These are phyloP conservation scores for Sonneratia caseolaris DNA, from an alignment of 345 rosid species.

Conservation along the genomic window DNA sequence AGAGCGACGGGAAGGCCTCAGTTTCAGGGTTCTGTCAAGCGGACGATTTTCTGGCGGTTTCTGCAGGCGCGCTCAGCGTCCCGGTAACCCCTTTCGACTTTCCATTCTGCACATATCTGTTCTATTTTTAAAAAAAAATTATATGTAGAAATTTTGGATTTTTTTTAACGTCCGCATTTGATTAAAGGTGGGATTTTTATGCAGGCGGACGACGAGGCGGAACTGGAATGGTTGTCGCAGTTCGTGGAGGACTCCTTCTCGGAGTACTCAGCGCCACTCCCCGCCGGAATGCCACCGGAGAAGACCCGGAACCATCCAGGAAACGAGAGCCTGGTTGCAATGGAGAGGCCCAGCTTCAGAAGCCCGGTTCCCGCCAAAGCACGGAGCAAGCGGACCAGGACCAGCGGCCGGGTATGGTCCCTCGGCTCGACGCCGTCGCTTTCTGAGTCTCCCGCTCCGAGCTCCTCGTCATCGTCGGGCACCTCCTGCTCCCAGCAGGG, in stretches of 20 bases:
- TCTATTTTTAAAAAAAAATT: background rate
- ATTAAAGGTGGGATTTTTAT: conserved; percentile 16
- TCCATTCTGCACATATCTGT: background rate
- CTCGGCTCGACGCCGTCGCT: conserved; percentile 40
- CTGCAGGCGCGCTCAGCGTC: conserved; percentile 44
- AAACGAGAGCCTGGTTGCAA: conserved; percentile 15
- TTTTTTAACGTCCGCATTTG: background rate
- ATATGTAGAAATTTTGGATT: background rate
- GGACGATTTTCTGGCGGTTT: conserved; percentile 34
- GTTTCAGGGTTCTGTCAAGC: background rate
- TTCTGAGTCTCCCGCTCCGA: conserved; percentile 33
- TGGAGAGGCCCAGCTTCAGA: conserved; percentile 24
- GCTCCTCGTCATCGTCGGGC: conserved; percentile 30
- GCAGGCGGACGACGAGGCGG: conserved; percentile 61
- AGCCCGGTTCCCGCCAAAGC: conserved; percentile 64
- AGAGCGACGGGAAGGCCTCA: conserved; percentile 13
- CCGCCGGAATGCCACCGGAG: conserved; percentile 20
- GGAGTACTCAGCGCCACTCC: conserved; percentile 39
- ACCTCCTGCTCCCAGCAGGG: conserved; percentile 25
- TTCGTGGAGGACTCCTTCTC: conserved; percentile 80
- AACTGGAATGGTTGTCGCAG: conserved; percentile 81
- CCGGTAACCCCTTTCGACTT: conserved; percentile 34
- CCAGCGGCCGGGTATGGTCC: conserved; percentile 48
- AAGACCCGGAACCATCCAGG: conserved; percentile 14
- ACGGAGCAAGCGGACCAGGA: conserved; percentile 68